Conservation (phyloP, 371 early-diverging fungal genomes). For the Mortierella sp. region DNA sequence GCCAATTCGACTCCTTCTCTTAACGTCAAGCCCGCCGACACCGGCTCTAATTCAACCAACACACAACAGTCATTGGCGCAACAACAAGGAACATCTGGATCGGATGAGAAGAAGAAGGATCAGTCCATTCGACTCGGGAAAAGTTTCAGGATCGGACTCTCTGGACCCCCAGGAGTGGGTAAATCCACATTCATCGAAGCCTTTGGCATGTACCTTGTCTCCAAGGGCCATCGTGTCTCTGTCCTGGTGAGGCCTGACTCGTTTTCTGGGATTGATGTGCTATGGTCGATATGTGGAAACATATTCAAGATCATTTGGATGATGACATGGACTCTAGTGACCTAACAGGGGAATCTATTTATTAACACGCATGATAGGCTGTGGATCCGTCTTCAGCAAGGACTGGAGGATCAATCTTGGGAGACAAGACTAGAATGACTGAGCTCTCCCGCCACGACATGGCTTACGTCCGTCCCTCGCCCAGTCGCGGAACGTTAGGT, state of each 20-base stretch:
- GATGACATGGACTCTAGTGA: neutral
- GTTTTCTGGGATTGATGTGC: neutral
- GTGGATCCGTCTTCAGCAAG: conserved; percentile 84
- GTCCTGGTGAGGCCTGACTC: conserved; percentile 67
- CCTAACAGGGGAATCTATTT: neutral
- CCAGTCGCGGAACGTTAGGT: conserved; percentile 78
- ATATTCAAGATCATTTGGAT: neutral
- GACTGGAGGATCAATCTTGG: conserved; percentile 86
- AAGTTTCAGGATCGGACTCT: conserved; percentile 80
- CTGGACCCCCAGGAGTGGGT: conserved; percentile 86
- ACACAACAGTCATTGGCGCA: neutral
- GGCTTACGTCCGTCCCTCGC: conserved; percentile 84
- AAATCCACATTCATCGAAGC: conserved; percentile 87
- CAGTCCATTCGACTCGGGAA: conserved; percentile 34
- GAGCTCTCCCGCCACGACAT: conserved; percentile 66
- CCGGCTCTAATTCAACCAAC: neutral
- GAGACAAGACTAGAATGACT: conserved; percentile 89
- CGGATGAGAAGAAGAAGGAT: conserved; percentile 20
- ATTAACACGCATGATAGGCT: conserved; percentile 61
- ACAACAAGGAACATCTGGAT: neutral
- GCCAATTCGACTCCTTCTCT: conserved; percentile 24
- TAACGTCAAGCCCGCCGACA: neutral
- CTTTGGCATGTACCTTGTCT: conserved; percentile 78
- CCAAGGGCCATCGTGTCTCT: conserved; percentile 75
- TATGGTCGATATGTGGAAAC: neutral